Evolutionary conservation across 352 stramenopile species (phyloP).

Genomic region (Saprolegnia diclina): DNA sequence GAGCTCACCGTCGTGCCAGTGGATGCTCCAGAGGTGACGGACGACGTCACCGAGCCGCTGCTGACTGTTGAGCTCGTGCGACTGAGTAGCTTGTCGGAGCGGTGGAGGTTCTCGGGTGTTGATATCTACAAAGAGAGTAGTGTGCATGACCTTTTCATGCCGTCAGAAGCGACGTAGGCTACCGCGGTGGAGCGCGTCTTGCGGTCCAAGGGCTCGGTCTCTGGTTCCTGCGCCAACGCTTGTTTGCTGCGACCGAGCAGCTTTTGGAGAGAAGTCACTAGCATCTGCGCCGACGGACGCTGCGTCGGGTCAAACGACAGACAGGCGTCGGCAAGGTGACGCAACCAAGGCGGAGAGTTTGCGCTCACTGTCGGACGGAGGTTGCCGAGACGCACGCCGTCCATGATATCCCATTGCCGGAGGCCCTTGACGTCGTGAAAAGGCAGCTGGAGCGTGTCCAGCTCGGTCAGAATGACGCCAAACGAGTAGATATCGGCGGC

Average conservation of each 20-base stretch:
- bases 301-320: neutral
- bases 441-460: constrained; percentile 6
- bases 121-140: no score
- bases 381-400: neutral
- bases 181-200: no score
- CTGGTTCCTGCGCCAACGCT: neutral
- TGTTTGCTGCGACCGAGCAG: neutral
- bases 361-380: constrained; percentile 3
- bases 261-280: neutral
- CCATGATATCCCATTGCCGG: neutral
- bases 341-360: no score
- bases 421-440: neutral
- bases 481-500: constrained; percentile 27
- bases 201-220: no score
- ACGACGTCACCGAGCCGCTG: no score
- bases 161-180: no score
- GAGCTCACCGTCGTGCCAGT: no score
- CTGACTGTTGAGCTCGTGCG: no score
- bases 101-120: no score
- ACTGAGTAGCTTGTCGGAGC: no score
- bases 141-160: no score
- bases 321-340: neutral
- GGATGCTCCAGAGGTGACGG: no score
- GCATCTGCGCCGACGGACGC: neutral
- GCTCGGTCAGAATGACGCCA: constrained; percentile 26